phyloP scores from a whole-genome alignment of 2,329 filamentous ascomycete genomes.

The Aureobasidium sp. region DNA sequence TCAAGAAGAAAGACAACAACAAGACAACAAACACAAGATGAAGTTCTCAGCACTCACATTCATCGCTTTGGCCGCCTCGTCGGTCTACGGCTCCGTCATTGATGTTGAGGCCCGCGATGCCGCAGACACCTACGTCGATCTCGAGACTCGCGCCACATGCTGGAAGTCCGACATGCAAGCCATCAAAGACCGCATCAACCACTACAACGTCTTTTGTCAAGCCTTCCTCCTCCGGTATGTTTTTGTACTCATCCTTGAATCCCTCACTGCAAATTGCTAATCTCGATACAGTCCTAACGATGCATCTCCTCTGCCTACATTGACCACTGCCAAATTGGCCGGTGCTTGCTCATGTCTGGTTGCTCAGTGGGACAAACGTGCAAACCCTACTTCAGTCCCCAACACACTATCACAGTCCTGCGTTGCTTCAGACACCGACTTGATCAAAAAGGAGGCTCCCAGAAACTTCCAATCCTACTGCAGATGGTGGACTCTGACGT shows the following conservation, averaged over 20 bases:
- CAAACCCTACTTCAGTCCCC: slow-evolving; percentile 12
- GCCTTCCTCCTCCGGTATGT: slow-evolving; percentile 16
- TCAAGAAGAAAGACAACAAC: background rate
- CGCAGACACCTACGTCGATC: background rate
- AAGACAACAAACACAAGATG: slow-evolving; percentile 14
- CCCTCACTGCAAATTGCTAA: background rate
- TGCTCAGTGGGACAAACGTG: slow-evolving; percentile 4
- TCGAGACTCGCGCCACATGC: slow-evolving; percentile 19
- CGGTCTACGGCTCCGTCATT: slow-evolving; percentile 15
- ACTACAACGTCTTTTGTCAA: slow-evolving; percentile 21
- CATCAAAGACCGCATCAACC: slow-evolving; percentile 19
- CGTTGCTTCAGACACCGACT: slow-evolving; percentile 8
- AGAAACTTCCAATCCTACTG: slow-evolving; percentile 18
- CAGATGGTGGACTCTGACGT: slow-evolving; percentile 16
- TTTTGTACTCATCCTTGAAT: background rate
- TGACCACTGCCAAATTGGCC: slow-evolving; percentile 3
- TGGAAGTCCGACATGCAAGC: slow-evolving; percentile 11
- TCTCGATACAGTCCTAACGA: background rate
- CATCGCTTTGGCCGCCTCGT: slow-evolving; percentile 17
- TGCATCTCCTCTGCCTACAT: slow-evolving; percentile 13
- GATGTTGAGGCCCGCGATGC: background rate
- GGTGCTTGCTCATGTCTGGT: slow-evolving; percentile 11
- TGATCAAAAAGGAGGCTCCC: slow-evolving; percentile 18
- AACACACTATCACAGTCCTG: slow-evolving; percentile 2
- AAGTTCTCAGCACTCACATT: slow-evolving; percentile 18